Conservation (phyloP, 2,329 filamentous ascomycete species). For the Alternaria brassicicola region DNA sequence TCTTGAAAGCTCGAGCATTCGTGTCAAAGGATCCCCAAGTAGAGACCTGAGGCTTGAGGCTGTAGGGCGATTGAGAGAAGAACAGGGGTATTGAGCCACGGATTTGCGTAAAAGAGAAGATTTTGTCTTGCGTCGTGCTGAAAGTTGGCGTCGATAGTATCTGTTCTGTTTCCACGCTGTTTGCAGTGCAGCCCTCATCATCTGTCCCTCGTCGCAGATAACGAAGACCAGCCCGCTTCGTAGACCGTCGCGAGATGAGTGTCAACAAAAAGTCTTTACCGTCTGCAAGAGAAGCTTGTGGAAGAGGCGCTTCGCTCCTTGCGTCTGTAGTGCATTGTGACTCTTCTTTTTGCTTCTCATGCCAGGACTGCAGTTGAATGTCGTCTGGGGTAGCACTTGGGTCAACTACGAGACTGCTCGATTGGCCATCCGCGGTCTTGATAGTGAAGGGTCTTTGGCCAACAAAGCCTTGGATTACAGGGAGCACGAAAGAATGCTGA, state of each 20-base stretch:
- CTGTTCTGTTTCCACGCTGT: conserved; percentile 94
- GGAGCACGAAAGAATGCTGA: conserved; percentile 73
- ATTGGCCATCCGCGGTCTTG: conserved; percentile 55
- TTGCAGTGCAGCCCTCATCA: conserved; percentile 86
- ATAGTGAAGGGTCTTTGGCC: conserved; percentile 83
- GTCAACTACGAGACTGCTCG: conserved; percentile 44
- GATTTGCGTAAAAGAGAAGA: conserved; percentile 85
- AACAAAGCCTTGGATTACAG: conserved; percentile 92
- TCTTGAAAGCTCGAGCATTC: conserved; percentile 78
- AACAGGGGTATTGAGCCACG: conserved; percentile 92
- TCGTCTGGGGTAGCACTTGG: conserved; percentile 43
- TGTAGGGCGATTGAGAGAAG: conserved; percentile 94
- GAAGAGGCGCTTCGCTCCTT: conserved; percentile 22
- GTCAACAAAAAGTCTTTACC: conserved; percentile 74
- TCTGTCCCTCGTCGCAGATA: conserved; percentile 91
- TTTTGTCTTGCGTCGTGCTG: conserved; percentile 62
- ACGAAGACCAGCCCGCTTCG: conserved; percentile 82
- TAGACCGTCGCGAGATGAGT: conserved; percentile 85
- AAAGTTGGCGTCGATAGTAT: conserved; percentile 77
- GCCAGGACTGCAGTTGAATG: conserved; percentile 43
- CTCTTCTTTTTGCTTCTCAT: conserved; percentile 37
- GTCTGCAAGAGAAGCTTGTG: conserved; percentile 43
- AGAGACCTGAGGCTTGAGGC: conserved; percentile 83
- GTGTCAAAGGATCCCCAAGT: conserved; percentile 79
- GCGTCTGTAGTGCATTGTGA: conserved; percentile 24